Percentiles rank a stretch among this genome's conserved stretches.
Conservation (phyloP, 1,139 yeast genomes). For the Hansenula sp. region DNA sequence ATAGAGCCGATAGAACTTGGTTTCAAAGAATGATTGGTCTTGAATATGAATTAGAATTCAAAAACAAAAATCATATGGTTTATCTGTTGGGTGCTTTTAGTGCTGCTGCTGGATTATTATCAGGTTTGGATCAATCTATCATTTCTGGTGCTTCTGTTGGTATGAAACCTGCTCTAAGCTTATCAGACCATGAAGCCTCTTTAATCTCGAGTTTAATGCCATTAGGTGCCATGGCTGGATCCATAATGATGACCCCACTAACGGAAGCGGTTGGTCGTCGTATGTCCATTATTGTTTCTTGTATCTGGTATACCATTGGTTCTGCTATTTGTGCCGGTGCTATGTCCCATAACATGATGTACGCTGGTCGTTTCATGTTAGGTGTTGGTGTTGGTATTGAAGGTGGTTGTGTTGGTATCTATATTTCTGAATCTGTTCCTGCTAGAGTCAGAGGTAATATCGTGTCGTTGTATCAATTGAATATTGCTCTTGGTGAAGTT, state of each 20-base stretch:
- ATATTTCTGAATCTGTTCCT: slow-evolving; percentile 58
- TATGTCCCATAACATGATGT: slow-evolving; percentile 37
- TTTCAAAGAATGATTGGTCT: slow-evolving; percentile 18
- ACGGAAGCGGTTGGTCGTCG: slow-evolving; percentile 52
- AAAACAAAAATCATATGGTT: slow-evolving; percentile 42
- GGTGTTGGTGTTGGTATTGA: slow-evolving; percentile 61
- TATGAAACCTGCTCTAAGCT: slow-evolving; percentile 36
- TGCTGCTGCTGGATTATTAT: slow-evolving; percentile 55
- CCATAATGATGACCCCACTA: slow-evolving; percentile 44
- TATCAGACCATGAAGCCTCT: slow-evolving; percentile 35
- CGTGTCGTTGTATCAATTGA: slow-evolving; percentile 54
- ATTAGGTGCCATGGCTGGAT: slow-evolving; percentile 53
- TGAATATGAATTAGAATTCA: slow-evolving; percentile 29
- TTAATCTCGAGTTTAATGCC: slow-evolving; percentile 57
- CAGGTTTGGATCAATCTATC: slow-evolving; percentile 55
- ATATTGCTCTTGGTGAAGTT: slow-evolving; percentile 57
- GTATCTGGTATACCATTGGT: slow-evolving; percentile 54
- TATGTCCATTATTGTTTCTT: slow-evolving; percentile 46
- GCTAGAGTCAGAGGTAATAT: slow-evolving; percentile 54
- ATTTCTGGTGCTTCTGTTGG: slow-evolving; percentile 56
- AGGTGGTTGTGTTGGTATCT: slow-evolving; percentile 58
- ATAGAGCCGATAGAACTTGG: slow-evolving; percentile 17
- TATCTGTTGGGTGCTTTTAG: slow-evolving; percentile 47
- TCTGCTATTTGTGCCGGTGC: slow-evolving; percentile 53
- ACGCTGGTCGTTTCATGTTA: slow-evolving; percentile 52